Conservation (phyloP, 345 rosid genomes). For the Kandelia obovata region DNA sequence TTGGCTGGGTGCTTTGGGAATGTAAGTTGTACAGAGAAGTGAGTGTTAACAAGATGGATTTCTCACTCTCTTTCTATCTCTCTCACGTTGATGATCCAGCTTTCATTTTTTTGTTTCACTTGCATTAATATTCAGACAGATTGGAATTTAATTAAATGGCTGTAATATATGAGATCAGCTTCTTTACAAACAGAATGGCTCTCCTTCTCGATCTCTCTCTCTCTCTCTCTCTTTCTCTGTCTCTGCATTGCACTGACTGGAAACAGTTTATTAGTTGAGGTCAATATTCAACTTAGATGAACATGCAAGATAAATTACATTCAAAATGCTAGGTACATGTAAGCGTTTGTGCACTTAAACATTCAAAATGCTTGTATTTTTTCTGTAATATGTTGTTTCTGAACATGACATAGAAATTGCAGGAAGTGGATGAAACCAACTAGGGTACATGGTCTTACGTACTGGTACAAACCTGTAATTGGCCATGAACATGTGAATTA, state of each 20-base stretch:
- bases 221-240: too few species aligned
- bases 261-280: background rate
- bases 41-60: constrained; percentile 33
- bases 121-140: constrained; percentile 26
- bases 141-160: constrained; percentile 12
- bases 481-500: constrained; percentile 14
- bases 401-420: background rate
- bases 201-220: background rate
- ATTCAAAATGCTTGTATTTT: too few species aligned
- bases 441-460: background rate
- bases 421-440: background rate
- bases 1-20: constrained; percentile 37
- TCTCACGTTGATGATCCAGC: background rate
- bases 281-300: background rate
- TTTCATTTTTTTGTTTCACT: constrained; percentile 1
- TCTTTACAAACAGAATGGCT: background rate
- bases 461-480: background rate
- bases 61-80: background rate
- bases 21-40: constrained; percentile 29
- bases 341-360: too few species aligned
- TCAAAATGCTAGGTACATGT: too few species aligned
- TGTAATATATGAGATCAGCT: constrained; percentile 13
- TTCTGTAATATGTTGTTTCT: background rate
- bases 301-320: background rate
- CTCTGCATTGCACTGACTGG: background rate